A percentile compares a stretch with the other conserved stretches of the same genome.
phyloP scores from a whole-genome alignment of 2,329 filamentous ascomycete species.

The Didymella sp. region DNA sequence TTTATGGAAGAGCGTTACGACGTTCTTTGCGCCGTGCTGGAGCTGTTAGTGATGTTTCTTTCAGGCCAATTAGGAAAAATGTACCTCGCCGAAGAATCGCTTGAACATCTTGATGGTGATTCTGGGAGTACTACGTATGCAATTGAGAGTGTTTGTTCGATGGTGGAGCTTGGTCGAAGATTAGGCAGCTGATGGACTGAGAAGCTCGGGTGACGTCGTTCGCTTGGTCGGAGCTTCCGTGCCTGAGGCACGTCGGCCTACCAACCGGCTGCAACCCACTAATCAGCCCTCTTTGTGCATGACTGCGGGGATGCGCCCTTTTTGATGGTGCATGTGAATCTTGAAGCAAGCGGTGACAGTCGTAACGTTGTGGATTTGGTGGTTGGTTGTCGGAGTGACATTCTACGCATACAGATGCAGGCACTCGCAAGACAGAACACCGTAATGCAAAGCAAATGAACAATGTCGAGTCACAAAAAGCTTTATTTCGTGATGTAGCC shows the following conservation, averaged over 20 bases:
- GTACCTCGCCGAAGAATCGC: constrained; percentile 57
- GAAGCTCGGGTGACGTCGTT: constrained; percentile 39
- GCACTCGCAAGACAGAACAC: not conserved
- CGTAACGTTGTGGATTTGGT: not conserved
- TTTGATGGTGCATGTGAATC: not conserved
- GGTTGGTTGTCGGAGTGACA: not conserved
- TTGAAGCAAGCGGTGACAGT: not conserved
- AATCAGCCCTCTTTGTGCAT: constrained; percentile 1
- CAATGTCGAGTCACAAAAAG: constrained; percentile 34
- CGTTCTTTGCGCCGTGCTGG: constrained; percentile 67
- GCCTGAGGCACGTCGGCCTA: constrained; percentile 13
- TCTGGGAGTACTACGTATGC: not conserved
- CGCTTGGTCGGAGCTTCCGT: constrained; percentile 22
- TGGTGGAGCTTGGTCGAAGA: constrained; percentile 23
- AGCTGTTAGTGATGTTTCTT: constrained; percentile 23
- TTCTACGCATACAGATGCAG: too few relatives aligned
- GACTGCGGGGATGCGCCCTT: constrained; percentile 11
- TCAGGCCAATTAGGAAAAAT: constrained; percentile 5
- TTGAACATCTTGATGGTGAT: constrained; percentile 51
- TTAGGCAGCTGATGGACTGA: constrained; percentile 31
- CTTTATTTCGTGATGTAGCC: constrained; percentile 42
- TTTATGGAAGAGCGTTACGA: constrained; percentile 96
- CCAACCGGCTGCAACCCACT: constrained; percentile 17
- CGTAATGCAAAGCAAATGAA: not conserved
- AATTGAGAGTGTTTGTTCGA: constrained; percentile 15